These are phyloP conservation scores for Cercospora berteroae DNA, from an alignment of 2,329 filamentous ascomycete genomes.

Conservation along the genomic window DNA sequence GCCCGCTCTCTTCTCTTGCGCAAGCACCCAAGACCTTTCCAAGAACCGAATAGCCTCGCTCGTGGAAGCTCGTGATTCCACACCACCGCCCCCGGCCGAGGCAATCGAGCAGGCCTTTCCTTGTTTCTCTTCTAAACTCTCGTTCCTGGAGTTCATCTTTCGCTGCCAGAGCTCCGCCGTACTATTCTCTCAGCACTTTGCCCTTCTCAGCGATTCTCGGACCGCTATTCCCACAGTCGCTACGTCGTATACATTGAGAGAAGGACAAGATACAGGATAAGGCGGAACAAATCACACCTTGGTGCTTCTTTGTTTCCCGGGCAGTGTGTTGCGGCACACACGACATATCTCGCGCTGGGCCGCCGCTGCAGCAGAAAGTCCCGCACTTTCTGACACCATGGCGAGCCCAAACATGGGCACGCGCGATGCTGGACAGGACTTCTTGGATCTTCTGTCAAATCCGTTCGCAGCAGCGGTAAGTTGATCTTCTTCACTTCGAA, in stretches of 20 bases:
- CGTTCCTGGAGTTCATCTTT: conserved; percentile 55
- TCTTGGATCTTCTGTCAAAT: conserved; percentile 10
- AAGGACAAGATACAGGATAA: neutral
- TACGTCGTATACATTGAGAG: neutral
- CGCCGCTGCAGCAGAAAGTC: conserved; percentile 12
- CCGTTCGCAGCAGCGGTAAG: conserved; percentile 15
- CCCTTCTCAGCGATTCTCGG: neutral
- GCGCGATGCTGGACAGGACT: conserved; percentile 12
- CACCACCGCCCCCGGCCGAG: neutral
- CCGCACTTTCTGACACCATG: conserved; percentile 13
- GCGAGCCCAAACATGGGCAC: conserved; percentile 12
- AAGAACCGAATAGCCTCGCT: neutral
- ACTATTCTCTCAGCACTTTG: neutral
- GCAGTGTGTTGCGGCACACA: neutral
- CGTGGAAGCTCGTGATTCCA: neutral
- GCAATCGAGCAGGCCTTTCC: conserved; percentile 26
- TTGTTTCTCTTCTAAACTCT: conserved; percentile 45
- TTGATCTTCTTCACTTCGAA: neutral
- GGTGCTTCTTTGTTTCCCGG: neutral
- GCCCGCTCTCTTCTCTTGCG: neutral
- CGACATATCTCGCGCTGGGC: neutral
- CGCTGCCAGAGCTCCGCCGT: neutral
- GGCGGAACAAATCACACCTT: neutral
- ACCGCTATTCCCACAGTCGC: conserved; percentile 3
- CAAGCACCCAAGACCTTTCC: neutral